These are phyloP conservation scores for Xylariomycetidae sp. DNA, from an alignment of 2,329 filamentous ascomycete genomes.

Conservation along the genomic window DNA sequence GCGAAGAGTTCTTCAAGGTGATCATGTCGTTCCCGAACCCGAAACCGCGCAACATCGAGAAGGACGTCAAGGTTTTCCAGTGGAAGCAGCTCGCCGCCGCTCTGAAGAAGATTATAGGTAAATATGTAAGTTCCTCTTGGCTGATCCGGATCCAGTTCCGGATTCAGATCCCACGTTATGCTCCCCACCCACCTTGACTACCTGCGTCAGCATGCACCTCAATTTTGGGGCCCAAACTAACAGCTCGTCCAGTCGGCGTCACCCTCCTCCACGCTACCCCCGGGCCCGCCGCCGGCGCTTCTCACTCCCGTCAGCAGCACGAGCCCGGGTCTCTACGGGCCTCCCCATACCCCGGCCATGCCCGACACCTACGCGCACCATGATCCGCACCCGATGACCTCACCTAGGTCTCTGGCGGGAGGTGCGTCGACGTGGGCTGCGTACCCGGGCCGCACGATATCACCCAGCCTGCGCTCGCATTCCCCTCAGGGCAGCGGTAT, in stretches of 20 bases:
- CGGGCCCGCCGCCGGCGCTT: slow-evolving; percentile 18
- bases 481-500: slow-evolving; percentile 30
- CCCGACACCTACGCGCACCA: slow-evolving; percentile 34
- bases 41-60: slow-evolving; percentile 96
- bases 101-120: slow-evolving; percentile 96
- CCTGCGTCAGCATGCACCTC: slow-evolving; percentile 4
- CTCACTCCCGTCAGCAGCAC: slow-evolving; percentile 30
- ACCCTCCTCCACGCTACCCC: slow-evolving; percentile 21
- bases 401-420: slow-evolving; percentile 47
- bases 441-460: slow-evolving; percentile 44
- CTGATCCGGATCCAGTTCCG: not conserved
- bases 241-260: slow-evolving; percentile 24
- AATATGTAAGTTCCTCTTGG: slow-evolving; percentile 56
- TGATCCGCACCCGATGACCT: slow-evolving; percentile 47
- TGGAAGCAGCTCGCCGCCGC: slow-evolving; percentile 87
- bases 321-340: slow-evolving; percentile 27
- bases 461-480: slow-evolving; percentile 34
- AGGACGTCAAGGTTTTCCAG: slow-evolving; percentile 97
- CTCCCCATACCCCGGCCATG: slow-evolving; percentile 31
- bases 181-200: not conserved
- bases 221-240: slow-evolving; percentile 5
- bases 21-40: slow-evolving; percentile 97
- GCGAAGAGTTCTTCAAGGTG: slow-evolving; percentile 96
- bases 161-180: slow-evolving; percentile 2
- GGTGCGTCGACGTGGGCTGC: slow-evolving; percentile 44